A percentile compares a stretch with the other conserved stretches of the same genome.
Conservation (phyloP, 192 early-diverging fungal genomes). For the Coemansia sp. region DNA sequence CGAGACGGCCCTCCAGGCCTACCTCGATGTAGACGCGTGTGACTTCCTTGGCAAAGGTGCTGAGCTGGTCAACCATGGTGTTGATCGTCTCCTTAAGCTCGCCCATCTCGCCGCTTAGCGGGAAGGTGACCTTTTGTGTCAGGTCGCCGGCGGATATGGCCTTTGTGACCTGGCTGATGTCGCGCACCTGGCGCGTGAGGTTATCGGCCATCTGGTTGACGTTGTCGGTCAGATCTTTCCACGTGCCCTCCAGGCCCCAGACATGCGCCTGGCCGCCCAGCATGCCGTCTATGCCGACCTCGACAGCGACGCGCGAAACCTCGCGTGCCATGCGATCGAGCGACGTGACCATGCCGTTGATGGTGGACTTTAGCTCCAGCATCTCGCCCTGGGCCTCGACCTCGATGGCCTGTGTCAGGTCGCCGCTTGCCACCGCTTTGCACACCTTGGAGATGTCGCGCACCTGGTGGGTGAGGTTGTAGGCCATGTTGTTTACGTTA, state of each 20-base stretch:
- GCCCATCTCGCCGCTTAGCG: conserved; percentile 58
- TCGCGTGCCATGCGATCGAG: conserved; percentile 56
- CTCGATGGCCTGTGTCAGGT: conserved; percentile 61
- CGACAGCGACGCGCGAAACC: conserved; percentile 68
- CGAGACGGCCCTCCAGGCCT: conserved; percentile 69
- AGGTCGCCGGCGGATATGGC: conserved; percentile 59
- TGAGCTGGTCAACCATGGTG: conserved; percentile 56
- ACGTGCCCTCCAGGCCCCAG: conserved; percentile 57
- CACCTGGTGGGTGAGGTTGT: conserved; percentile 66
- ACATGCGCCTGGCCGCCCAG: conserved; percentile 60
- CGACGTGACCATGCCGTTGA: conserved; percentile 72
- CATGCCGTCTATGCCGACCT: conserved; percentile 67
- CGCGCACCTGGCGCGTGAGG: conserved; percentile 57
- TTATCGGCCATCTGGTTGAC: conserved; percentile 68
- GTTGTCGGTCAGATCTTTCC: conserved; percentile 63
- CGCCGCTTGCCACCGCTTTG: conserved; percentile 61
- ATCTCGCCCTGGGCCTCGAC: conserved; percentile 68
- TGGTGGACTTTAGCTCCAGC: conserved; percentile 61
- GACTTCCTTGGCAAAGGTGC: conserved; percentile 59
- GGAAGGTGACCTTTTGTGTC: conserved; percentile 52
- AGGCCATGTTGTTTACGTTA: conserved; percentile 67
- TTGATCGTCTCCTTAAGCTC: conserved; percentile 57
- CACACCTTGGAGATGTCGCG: conserved; percentile 64
- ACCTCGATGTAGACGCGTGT: conserved; percentile 68
- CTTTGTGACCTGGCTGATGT: conserved; percentile 56